Conservation (phyloP, 805 yeast species). For the Saturnispora mendoncae region DNA sequence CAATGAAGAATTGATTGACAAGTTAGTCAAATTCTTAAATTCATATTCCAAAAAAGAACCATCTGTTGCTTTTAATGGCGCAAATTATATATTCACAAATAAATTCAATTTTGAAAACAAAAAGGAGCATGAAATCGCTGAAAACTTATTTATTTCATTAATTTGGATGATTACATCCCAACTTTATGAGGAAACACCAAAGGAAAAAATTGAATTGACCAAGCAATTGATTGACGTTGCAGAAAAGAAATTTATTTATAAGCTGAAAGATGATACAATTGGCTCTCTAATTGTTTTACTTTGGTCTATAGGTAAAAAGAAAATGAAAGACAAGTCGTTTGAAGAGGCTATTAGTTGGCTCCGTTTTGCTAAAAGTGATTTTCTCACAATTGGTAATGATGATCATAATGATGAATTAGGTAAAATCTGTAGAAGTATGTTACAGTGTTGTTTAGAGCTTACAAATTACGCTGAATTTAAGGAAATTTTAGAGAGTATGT, state of each 20-base stretch:
- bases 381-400: conserved; percentile 15
- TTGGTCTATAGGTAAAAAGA: conserved; percentile 32
- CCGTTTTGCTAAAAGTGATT: conserved; percentile 12
- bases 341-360: conserved; percentile 15
- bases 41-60: conserved; percentile 19
- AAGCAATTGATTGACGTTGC: conserved; percentile 20
- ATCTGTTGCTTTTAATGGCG: conserved; percentile 25
- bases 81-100: conserved; percentile 29
- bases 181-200: too few species aligned
- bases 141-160: conserved; percentile 13
- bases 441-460: conserved; percentile 22
- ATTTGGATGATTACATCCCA: conserved; percentile 20
- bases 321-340: conserved; percentile 19
- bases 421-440: conserved; percentile 32
- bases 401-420: conserved; percentile 25
- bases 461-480: conserved; percentile 19
- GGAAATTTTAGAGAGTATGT: conserved; percentile 21
- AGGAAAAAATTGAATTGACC: conserved; percentile 16
- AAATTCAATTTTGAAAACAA: conserved; percentile 17
- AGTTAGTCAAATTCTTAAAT: conserved; percentile 12
- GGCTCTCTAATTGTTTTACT: conserved; percentile 30
- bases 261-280: conserved; percentile 24
- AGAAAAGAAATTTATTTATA: conserved; percentile 22
- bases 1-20: conserved; percentile 13
- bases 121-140: conserved; percentile 4